Evolutionary conservation across 2,329 filamentous ascomycete species (phyloP).

Genomic region (Botrytis cinerea): DNA sequence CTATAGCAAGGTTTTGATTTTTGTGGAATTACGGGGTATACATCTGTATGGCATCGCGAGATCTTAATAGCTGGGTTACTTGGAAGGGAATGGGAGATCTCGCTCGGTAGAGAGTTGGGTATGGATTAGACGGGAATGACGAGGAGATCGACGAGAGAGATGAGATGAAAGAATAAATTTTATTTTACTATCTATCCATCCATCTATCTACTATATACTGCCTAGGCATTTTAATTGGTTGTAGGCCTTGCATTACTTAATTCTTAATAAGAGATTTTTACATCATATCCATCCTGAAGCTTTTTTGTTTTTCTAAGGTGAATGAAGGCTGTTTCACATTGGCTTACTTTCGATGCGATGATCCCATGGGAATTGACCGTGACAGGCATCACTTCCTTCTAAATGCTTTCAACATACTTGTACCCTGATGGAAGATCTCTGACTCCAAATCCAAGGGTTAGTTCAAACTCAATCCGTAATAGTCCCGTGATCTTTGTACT

Average conservation of each 20-base stretch:
- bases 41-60: conserved; percentile 15
- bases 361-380: background rate
- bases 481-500: background rate
- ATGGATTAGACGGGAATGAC: conserved; percentile 11
- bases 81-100: conserved; percentile 6
- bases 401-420: background rate
- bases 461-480: background rate
- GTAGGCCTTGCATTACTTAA: conserved; percentile 7
- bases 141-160: conserved; percentile 16
- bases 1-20: conserved; percentile 9
- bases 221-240: conserved; percentile 1
- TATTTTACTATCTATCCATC: conserved; percentile 10
- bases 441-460: background rate
- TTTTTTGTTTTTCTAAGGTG: background rate
- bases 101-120: background rate
- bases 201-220: background rate
- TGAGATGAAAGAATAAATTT: conserved; percentile 19
- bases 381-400: background rate
- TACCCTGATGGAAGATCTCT: background rate
- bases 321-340: background rate
- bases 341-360: background rate
- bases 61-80: conserved; percentile 15
- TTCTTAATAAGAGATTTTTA: conserved; percentile 15
- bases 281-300: background rate
- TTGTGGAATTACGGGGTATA: conserved; percentile 6